phyloP scores from a whole-genome alignment of 495 filamentous ascomycete species.

The Aspergillus nanangensis region DNA sequence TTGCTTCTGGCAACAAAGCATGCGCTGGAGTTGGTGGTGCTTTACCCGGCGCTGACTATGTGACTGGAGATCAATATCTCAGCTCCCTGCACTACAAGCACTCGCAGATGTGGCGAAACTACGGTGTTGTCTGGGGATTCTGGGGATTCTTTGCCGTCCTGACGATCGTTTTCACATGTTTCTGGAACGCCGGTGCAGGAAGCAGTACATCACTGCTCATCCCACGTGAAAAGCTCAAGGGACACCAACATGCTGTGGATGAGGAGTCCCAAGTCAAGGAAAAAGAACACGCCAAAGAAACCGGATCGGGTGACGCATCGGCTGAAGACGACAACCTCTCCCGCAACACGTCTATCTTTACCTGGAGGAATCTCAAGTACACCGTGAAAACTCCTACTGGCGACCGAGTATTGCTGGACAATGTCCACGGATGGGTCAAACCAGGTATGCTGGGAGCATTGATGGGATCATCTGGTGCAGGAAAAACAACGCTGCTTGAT shows the following conservation, averaged over 20 bases:
- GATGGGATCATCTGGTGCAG: neutral
- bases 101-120: conserved; percentile 43
- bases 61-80: conserved; percentile 46
- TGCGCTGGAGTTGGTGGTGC: conserved; percentile 53
- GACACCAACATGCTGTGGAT: conserved; percentile 15
- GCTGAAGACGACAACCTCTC: neutral
- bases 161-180: conserved; percentile 32
- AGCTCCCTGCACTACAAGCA: conserved; percentile 44
- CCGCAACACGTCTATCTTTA: neutral
- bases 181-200: conserved; percentile 30
- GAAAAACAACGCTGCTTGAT: neutral
- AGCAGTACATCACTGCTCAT: conserved; percentile 32
- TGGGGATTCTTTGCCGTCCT: conserved; percentile 36
- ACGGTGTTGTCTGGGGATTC: conserved; percentile 42
- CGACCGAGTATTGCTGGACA: neutral
- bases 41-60: conserved; percentile 32
- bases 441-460: neutral
- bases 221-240: conserved; percentile 32
- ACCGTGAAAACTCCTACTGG: neutral
- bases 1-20: conserved; percentile 26
- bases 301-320: neutral
- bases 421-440: neutral
- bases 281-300: neutral
- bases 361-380: neutral
- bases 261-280: conserved; percentile 28